A percentile compares a stretch with the other conserved stretches of the same genome.
phyloP scores from a whole-genome alignment of 2,329 filamentous ascomycete genomes.

The Microsporum canis region DNA sequence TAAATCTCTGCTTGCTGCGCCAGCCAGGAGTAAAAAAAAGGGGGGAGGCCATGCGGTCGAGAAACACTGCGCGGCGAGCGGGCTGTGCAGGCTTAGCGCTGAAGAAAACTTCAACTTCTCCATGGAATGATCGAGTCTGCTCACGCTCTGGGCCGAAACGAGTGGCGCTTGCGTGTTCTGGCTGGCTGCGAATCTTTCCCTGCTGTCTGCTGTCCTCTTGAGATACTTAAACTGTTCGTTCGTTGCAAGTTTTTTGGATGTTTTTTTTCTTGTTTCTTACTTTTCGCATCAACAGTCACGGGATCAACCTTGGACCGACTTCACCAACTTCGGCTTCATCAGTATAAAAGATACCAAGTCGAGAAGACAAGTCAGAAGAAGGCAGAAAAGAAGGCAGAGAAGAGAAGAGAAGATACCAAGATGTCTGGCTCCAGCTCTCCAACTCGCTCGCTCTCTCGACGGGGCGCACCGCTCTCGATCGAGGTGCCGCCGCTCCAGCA shows the following conservation, averaged over 20 bases:
- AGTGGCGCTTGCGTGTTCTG: background rate
- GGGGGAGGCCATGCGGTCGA: background rate
- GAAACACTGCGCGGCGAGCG: background rate
- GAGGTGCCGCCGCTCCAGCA: constrained; percentile 37
- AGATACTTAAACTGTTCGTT: background rate
- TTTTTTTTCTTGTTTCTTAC: background rate
- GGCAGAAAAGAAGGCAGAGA: background rate
- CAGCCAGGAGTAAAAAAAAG: background rate
- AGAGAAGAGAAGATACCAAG: background rate
- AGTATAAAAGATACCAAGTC: background rate
- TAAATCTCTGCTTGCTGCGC: background rate
- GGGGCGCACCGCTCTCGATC: constrained; percentile 31
- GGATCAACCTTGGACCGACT: background rate
- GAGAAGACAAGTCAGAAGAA: background rate
- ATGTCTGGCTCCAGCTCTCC: background rate
- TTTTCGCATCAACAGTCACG: background rate
- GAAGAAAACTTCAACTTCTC: background rate
- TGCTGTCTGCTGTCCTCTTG: background rate
- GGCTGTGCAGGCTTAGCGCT: constrained; percentile 1
- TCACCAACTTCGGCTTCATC: background rate
- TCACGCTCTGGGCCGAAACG: background rate
- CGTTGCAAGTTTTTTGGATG: background rate
- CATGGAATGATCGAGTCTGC: background rate
- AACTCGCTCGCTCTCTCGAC: constrained; percentile 11
- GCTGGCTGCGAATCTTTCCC: background rate